Base-by-base conservation (phyloP, 345 rosid species). In the Eucalyptus albens region DNA sequence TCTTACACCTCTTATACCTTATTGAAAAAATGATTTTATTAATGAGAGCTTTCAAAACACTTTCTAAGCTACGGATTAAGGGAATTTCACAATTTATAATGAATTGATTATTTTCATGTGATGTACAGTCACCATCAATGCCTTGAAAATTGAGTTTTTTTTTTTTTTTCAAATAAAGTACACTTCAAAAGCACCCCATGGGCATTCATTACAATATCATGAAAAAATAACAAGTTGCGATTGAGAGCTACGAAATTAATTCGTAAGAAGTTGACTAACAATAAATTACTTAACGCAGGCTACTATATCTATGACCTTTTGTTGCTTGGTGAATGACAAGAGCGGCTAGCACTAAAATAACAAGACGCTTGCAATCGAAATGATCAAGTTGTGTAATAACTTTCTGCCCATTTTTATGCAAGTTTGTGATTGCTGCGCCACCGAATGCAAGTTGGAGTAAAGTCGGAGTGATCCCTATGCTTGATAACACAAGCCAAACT, bases 31-130 rank as follows among this genome's bases (percentile, higher is more conserved):
- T 1, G 82, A 33, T 33, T 72, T 33, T 72, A 37, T 40, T 21
- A 19, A 72, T 2, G 3, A 37, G 1, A 0, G 15, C 3, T 21
- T 24, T 27, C 45, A 19, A 37, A 37, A 37, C 0, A 21, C 27
- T 11, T 37, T 33, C 21, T 5, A 21, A 37, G 15, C 15, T 19
- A 37, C 3, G 5, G 5, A 37, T 37, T 72, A 37, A 69, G 83
- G 45, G 4, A 37, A 16, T 11, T 72, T 72, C 83, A 40, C 8
- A 10, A 6, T 72, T 37, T 72, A 37, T 8, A 37, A 37, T 19
- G 26, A 19, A 72, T 13, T 19, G 7, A 21, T 37, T 72, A 6
- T 72, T 72, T 24, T 72, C 82, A 6, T 10, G 45, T 19, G 22
- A 72, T 6, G 14, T 21, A 37, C 45, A 37, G 11, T 72, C 45